Base-by-base conservation (phyloP, 805 yeast species). In the Suhomyces xylopsoci region DNA sequence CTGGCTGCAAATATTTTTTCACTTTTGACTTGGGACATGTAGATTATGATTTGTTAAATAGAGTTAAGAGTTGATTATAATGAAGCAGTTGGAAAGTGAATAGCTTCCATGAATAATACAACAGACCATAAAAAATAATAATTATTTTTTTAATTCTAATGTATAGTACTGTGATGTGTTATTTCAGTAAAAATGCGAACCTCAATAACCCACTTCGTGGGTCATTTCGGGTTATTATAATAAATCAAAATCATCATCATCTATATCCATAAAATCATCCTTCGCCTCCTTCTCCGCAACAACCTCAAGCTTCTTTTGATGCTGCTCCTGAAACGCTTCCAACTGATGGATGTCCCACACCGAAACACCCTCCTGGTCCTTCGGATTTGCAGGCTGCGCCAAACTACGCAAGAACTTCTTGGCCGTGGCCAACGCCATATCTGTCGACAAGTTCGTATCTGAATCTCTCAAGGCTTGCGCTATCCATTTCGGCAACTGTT, bases 401-500 rank as follows among this genome's bases (percentile, higher is more conserved):
- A 92, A 83, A 1, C 91, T 86, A 61, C 98, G 77, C 66, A 94
- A 76, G 65, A 94, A 94, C 70, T 90, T 92, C 68, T 90, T 92
- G 1, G 98, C 96, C 52, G 88, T 85, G 0, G 98, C 96, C 50
- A 94, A 79, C 0, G 98, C 97, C 97, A 94, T 93, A 71, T 94
- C 99, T 0, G 97, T 94, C 0, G 97, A 90, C 49, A 93, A 73
- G 62, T 92, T 93, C 1, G 88, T 81, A 65, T 96, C 98, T 0
- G 97, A 92, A 67, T 94, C 98, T 12, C 87, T 76, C 48, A 94
- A 77, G 1, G 92, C 97, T 65, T 94, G 98, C 0, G 91, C 87
- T 44, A 94, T 94, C 99, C 99, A 94, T 68, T 90, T 92, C 0
- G 99, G 99, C 34, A 94, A 71, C 68, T 94, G 99, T 43, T 75